Evolutionary conservation across 2,329 filamentous ascomycete genomes (phyloP).

Genomic region (Coniosporium tulheliwenetii): DNA sequence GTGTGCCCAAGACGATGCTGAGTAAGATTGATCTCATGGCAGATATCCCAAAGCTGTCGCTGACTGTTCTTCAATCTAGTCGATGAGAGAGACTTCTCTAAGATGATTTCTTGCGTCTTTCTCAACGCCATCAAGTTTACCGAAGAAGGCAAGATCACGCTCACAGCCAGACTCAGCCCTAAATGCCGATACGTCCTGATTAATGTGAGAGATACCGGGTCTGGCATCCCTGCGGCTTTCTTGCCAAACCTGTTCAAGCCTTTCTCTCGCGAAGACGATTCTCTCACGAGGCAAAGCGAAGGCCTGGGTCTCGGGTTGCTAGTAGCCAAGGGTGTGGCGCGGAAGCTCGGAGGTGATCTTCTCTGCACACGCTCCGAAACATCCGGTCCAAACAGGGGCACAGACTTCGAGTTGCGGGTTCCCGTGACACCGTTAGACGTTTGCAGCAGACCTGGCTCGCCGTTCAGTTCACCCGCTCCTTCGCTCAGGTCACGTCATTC

Average conservation of each 20-base stretch:
- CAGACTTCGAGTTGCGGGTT: slow-evolving; percentile 53
- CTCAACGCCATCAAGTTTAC: slow-evolving; percentile 59
- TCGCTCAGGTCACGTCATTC: neutral
- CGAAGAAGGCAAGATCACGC: slow-evolving; percentile 43
- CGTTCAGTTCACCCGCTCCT: slow-evolving; percentile 29
- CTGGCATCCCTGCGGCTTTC: slow-evolving; percentile 52
- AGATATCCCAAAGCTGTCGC: neutral
- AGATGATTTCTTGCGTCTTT: slow-evolving; percentile 47
- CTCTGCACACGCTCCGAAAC: slow-evolving; percentile 48
- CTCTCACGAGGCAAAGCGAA: slow-evolving; percentile 50
- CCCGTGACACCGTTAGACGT: slow-evolving; percentile 40
- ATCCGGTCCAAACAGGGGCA: slow-evolving; percentile 42
- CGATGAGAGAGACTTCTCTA: slow-evolving; percentile 47
- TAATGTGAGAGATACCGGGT: slow-evolving; percentile 49
- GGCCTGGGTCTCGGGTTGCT: slow-evolving; percentile 53
- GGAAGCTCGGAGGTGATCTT: slow-evolving; percentile 54
- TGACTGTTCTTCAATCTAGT: slow-evolving; percentile 14
- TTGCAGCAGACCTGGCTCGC: slow-evolving; percentile 33
- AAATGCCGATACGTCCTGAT: slow-evolving; percentile 41
- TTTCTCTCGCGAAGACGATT: slow-evolving; percentile 53
- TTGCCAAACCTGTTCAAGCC: slow-evolving; percentile 52
- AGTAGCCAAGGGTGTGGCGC: slow-evolving; percentile 54
- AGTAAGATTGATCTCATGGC: slow-evolving; percentile 12
- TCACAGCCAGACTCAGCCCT: slow-evolving; percentile 36
- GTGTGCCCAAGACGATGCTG: slow-evolving; percentile 38